Evolutionary conservation across 495 filamentous ascomycete genomes (phyloP).

Genomic region (Hypoxylon fragiforme): DNA sequence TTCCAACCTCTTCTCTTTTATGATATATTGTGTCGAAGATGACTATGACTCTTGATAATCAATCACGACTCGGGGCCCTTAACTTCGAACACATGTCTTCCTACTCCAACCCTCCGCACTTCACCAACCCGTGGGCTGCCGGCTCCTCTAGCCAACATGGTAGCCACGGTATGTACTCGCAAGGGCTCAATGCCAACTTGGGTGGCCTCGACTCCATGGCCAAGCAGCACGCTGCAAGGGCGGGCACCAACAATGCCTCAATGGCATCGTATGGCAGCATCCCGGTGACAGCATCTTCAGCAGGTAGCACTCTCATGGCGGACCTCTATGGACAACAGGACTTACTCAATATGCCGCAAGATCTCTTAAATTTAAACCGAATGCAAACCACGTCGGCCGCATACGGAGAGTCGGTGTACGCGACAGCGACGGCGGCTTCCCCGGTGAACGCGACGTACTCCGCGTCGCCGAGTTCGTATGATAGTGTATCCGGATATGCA

Average conservation of each 20-base stretch:
- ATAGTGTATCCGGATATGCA: conserved; percentile 60
- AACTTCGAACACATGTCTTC: conserved; percentile 76
- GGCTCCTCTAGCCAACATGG: conserved; percentile 57
- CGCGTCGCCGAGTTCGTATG: conserved; percentile 69
- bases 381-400: conserved; percentile 53
- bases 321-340: conserved; percentile 65
- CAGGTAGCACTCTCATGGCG: conserved; percentile 71
- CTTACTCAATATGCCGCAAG: conserved; percentile 74
- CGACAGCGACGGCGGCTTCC: conserved; percentile 57
- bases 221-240: conserved; percentile 54
- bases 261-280: conserved; percentile 72
- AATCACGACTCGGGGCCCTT: conserved; percentile 83
- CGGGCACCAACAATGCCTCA: conserved; percentile 66
- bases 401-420: conserved; percentile 52
- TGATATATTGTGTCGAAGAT: conserved; percentile 50
- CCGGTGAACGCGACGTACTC: conserved; percentile 68
- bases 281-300: conserved; percentile 68
- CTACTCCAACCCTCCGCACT: conserved; percentile 70
- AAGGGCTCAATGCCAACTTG: conserved; percentile 54
- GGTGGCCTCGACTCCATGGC: conserved; percentile 47
- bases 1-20: conserved; percentile 28
- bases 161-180: conserved; percentile 62
- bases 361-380: conserved; percentile 65
- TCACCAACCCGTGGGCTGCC: conserved; percentile 88
- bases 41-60: conserved; percentile 86